These are phyloP conservation scores for Arctostaphylos glauca DNA, from an alignment of 148 eudicot genomes.

Conservation along the genomic window DNA sequence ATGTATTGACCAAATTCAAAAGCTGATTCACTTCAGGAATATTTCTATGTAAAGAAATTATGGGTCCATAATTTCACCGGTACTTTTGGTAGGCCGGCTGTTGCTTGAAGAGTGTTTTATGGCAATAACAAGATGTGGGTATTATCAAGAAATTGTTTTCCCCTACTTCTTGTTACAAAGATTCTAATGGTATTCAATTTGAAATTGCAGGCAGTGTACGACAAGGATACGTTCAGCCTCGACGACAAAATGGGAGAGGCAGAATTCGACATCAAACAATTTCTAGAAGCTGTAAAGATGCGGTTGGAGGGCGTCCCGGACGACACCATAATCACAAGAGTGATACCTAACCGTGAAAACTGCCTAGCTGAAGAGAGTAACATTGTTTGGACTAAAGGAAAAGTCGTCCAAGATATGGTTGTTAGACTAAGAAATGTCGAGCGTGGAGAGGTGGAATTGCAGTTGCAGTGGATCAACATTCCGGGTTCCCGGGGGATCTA, in stretches of 20 bases:
- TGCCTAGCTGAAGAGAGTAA: slow-evolving; percentile 26
- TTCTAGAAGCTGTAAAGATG: slow-evolving; percentile 18
- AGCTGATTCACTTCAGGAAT: too few relatives aligned
- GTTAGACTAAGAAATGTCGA: slow-evolving; percentile 21
- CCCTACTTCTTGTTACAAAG: background rate
- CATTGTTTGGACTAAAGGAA: background rate
- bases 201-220: slow-evolving; percentile 13
- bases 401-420: slow-evolving; percentile 18
- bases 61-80: too few relatives aligned
- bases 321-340: slow-evolving; percentile 4
- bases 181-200: background rate
- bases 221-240: slow-evolving; percentile 20
- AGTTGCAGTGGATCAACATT: slow-evolving; percentile 23
- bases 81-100: too few relatives aligned
- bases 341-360: slow-evolving; percentile 21
- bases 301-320: slow-evolving; percentile 6
- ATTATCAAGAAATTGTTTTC: background rate
- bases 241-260: slow-evolving; percentile 16
- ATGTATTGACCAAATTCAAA: too few relatives aligned
- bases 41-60: too few relatives aligned
- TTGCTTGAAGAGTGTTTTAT: too few relatives aligned
- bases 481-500: background rate
- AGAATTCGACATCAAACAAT: slow-evolving; percentile 22
- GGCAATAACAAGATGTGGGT: too few relatives aligned
- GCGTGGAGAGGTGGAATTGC: slow-evolving; percentile 24